phyloP scores from a whole-genome alignment of 805 yeast genomes.

The Barnettozyma salicaria region DNA sequence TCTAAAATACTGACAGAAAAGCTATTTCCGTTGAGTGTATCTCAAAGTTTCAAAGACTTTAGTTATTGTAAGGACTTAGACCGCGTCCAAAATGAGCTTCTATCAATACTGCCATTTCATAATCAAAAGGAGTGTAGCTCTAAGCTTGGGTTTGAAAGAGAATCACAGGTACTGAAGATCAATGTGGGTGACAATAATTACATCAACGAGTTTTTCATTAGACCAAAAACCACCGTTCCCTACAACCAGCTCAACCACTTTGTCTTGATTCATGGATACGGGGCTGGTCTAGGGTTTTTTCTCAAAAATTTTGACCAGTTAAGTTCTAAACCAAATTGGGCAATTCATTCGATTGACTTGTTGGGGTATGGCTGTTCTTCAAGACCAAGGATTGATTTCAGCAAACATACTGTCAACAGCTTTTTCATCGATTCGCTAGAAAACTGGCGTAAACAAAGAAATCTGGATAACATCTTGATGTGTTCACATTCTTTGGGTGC shows the following conservation, averaged over 20 bases:
- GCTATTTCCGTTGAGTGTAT: constrained; percentile 51
- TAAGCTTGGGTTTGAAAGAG: constrained; percentile 12
- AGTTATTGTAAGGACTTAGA: constrained; percentile 32
- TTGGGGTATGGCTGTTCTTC: constrained; percentile 90
- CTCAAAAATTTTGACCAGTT: constrained; percentile 63
- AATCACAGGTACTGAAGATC: constrained; percentile 31
- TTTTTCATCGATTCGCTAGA: constrained; percentile 51
- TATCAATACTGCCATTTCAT: constrained; percentile 41
- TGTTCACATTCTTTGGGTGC: constrained; percentile 95
- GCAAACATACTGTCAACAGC: constrained; percentile 29
- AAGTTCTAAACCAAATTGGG: constrained; percentile 43
- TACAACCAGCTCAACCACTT: constrained; percentile 37
- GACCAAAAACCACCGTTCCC: constrained; percentile 36
- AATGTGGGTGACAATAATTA: constrained; percentile 40
- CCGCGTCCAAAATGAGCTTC: constrained; percentile 41
- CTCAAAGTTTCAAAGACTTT: constrained; percentile 51
- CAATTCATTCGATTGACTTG: constrained; percentile 79
- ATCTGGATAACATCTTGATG: constrained; percentile 44
- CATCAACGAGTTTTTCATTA: constrained; percentile 73
- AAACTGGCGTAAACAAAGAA: constrained; percentile 52
- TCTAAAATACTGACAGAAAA: constrained; percentile 39
- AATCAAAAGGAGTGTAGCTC: constrained; percentile 28
- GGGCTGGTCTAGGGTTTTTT: constrained; percentile 88
- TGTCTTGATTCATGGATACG: constrained; percentile 88
- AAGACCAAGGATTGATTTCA: constrained; percentile 54